phyloP scores from a whole-genome alignment of 148 eudicot species.

The Nyssa sinensis region DNA sequence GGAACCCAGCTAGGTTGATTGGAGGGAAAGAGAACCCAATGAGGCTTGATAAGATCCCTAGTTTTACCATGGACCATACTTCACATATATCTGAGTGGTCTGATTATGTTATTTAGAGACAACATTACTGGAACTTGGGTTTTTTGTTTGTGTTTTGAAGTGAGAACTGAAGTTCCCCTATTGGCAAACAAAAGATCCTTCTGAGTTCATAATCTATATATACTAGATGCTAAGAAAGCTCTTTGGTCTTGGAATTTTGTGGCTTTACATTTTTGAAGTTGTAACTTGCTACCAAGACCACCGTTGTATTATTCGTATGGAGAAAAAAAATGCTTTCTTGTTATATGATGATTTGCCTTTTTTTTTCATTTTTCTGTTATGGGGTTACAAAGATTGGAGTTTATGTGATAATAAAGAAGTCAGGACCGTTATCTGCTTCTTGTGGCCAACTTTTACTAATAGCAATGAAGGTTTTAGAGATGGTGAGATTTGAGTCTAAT shows the following conservation, averaged over 20 bases:
- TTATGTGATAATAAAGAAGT: too few relatives aligned
- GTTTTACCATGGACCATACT: conserved; percentile 80
- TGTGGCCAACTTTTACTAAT: too few relatives aligned
- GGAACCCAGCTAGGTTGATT: conserved; percentile 78
- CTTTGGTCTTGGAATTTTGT: neutral
- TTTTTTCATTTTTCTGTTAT: too few relatives aligned
- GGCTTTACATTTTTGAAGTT: neutral
- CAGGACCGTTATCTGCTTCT: too few relatives aligned
- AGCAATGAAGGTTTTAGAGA: too few relatives aligned
- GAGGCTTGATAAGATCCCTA: conserved; percentile 51
- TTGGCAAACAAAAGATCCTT: neutral
- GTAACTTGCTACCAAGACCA: neutral
- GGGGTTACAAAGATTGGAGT: too few relatives aligned
- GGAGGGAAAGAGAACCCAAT: conserved; percentile 70
- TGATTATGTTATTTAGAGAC: conserved; percentile 76
- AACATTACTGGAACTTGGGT: neutral
- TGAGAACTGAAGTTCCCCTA: conserved; percentile 44
- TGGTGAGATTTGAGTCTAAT: too few relatives aligned
- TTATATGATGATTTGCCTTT: too few relatives aligned
- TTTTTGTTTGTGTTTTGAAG: conserved; percentile 11
- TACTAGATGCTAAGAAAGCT: neutral
- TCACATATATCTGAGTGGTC: conserved; percentile 61
- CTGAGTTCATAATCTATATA: too few relatives aligned
- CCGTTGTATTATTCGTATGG: neutral
- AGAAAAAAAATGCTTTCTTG: neutral